These are phyloP conservation scores for Venturia oleaginea DNA, from an alignment of 2,329 filamentous ascomycete species.

Conservation along the genomic window DNA sequence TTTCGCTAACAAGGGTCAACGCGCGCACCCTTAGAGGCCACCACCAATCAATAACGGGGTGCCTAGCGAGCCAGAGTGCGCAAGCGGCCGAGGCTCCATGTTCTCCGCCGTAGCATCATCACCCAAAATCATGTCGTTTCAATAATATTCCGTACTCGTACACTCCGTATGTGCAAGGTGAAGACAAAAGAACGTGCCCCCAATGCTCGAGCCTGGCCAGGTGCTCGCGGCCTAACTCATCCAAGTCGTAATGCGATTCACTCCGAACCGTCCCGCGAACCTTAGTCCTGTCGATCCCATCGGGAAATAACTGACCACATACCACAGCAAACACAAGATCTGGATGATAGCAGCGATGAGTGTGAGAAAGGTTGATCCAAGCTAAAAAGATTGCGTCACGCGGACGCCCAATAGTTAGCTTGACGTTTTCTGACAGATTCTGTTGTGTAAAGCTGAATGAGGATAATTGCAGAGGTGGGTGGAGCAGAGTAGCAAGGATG, in stretches of 20 bases:
- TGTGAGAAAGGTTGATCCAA: constrained; percentile 76
- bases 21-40: neutral
- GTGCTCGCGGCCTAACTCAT: constrained; percentile 54
- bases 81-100: neutral
- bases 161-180: neutral
- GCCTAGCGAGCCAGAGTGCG: neutral
- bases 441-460: constrained; percentile 16
- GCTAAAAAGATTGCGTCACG: constrained; percentile 43
- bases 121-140: neutral
- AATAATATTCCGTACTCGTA: neutral
- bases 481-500: constrained; percentile 11
- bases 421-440: constrained; percentile 16
- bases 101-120: neutral
- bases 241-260: constrained; percentile 77
- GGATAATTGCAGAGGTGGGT: constrained; percentile 5
- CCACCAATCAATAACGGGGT: neutral
- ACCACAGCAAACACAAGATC: constrained; percentile 77
- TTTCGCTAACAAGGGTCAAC: neutral
- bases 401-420: constrained; percentile 22
- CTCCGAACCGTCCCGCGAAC: constrained; percentile 78
- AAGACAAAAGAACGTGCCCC: neutral
- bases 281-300: constrained; percentile 88
- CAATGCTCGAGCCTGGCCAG: neutral
- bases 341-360: constrained; percentile 77
- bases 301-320: constrained; percentile 93